Conservation (phyloP, 108 stramenopile genomes). For the Nannochloropsis salina region DNA sequence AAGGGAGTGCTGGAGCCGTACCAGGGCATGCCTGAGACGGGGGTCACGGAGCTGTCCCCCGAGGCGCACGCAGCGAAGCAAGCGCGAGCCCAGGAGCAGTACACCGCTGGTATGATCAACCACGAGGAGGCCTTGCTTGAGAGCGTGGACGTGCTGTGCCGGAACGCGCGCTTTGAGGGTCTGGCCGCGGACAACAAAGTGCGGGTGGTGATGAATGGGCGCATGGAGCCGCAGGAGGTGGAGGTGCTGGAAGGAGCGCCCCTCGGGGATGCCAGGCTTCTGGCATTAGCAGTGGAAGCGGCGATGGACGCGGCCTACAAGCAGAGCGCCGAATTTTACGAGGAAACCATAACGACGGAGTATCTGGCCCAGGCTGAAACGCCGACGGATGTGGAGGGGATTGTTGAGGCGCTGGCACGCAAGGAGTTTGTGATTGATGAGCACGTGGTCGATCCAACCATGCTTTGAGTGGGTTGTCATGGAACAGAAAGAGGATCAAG, state of each 20-base stretch:
- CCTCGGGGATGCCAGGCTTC: neutral
- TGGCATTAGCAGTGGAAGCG: neutral
- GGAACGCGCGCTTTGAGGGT: slow-evolving; percentile 1
- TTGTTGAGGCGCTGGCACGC: neutral
- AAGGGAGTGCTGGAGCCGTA: neutral
- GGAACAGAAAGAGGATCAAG: neutral
- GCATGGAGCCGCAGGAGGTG: neutral
- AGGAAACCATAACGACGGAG: slow-evolving; percentile 1
- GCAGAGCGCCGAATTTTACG: neutral
- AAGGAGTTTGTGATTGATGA: neutral
- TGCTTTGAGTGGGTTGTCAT: neutral
- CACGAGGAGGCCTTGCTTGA: neutral
- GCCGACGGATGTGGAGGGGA: neutral
- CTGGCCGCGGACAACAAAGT: neutral
- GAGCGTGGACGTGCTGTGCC: neutral
- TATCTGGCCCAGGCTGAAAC: neutral
- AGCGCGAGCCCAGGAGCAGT: neutral
- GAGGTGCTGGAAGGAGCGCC: neutral
- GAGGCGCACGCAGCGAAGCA: slow-evolving; percentile 7
- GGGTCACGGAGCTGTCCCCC: neutral
- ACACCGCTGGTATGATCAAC: neutral
- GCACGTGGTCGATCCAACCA: neutral
- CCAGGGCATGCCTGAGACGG: neutral
- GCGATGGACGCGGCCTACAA: slow-evolving; percentile 9
- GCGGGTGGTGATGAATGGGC: slow-evolving; percentile 15